Evolutionary conservation across 768 basidiomycete species (phyloP), one percentile per base, ranked within the genome.

Genomic region (Boletus reticulatus): DNA sequence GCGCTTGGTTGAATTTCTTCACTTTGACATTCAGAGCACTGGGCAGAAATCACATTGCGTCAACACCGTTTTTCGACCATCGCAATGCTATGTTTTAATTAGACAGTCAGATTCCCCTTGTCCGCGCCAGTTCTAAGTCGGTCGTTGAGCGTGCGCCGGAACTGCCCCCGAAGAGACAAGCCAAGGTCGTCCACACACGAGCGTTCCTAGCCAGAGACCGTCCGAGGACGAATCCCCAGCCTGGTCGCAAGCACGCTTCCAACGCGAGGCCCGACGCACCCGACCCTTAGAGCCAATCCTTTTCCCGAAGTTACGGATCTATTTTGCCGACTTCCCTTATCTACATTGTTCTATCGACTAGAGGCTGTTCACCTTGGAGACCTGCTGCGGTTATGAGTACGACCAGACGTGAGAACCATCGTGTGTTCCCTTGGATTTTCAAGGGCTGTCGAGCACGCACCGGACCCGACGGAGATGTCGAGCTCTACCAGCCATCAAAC

Each of bases 81-180:
- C 46, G 32, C 46, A 47, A 47, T 47, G 46, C 46, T 47, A 37
- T 48, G 84, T 85, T 85, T 84, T 84, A 85, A 84, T 86, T 85
- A 85, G 83, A 85, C 84, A 85, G 84, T 85, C 84, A 82, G 83
- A 85, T 85, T 85, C 84, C 84, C 84, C 84, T 82, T 82, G 84
- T 85, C 84, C 83, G 80, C 81, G 81, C 84, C 83, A 84, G 82
- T 84, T 85, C 84, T 84, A 81, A 84, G 79, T 84, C 64, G 75
- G 22, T 22, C 22, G 22, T 22, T 22, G 22, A 22, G 22, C 22
- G 22, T 22, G 22, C 3, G 2, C 22, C 22, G 22, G 22, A 22
- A 22, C 22, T 22, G 22, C 22, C 22, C 22, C 22, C 3, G 22
- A 22, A 3, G 22, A 22, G 22, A 22, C 22, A 22, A 22, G 22